Base-by-base conservation (phyloP, 495 filamentous ascomycete genomes). In the Hypoxylon fragiforme region DNA sequence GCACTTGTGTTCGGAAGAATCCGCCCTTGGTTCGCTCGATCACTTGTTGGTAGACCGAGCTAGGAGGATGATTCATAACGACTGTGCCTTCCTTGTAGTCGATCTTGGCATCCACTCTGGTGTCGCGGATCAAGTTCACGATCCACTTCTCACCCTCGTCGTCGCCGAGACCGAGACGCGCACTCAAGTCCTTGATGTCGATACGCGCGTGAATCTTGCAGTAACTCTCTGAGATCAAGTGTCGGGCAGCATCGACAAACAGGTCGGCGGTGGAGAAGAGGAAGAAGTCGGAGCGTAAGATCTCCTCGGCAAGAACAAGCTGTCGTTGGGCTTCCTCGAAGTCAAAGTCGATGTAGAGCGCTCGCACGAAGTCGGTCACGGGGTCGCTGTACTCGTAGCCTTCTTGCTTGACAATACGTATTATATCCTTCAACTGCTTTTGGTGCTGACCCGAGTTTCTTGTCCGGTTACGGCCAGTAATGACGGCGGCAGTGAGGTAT, bases 61-160 rank as follows among this genome's bases (percentile, higher is more conserved):
- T 91, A 14, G 94, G 92, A 36, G 94, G 94, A 76, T 98, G 94
- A 77, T 98, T 98, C 94, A 98, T 98, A 52, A 98, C 85, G 20
- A 98, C 94, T 32, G 94, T 98, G 61, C 94, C 94, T 75, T 92
- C 90, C 78, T 97, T 88, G 75, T 96, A 97, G 72, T 98, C 94
- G 60, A 98, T 95, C 83, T 98, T 98, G 55, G 95, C 94, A 64
- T 98, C 94, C 32, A 98, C 89, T 43, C 94, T 81, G 2, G 94
- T 98, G 70, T 98, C 94, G 51, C 94, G 85, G 75, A 98, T 98
- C 36, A 97, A 82, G 76, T 98, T 98, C 53, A 98, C 94, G 60
- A 98, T 98, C 95, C 95, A 97, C 79, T 97, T 97, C 84, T 98
- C 94, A 59, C 95, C 94, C 62, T 96, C 94, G 64, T 96, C 91